A percentile compares a stretch with the other conserved stretches of the same genome.
Conservation (phyloP, 1,284 basidiomycete genomes). For the Lignosus rhinocerotis region DNA sequence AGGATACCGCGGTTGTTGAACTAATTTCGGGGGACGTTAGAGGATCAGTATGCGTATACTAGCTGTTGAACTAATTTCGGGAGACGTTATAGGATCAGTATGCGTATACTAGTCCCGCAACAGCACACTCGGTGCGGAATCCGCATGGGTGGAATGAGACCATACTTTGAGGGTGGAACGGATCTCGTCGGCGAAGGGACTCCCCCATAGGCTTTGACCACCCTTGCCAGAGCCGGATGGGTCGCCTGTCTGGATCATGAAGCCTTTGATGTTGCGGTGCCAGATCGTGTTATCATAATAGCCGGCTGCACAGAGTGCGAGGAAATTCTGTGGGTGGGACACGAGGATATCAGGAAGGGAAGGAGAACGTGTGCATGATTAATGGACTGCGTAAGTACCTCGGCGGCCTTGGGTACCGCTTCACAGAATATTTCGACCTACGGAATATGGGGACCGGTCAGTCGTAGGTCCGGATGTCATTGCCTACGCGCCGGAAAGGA, state of each 20-base stretch:
- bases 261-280: constrained; percentile 93
- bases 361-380: neutral
- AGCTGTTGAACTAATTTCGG: constrained; percentile 81
- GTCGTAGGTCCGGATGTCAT: neutral
- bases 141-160: neutral
- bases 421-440: constrained; percentile 98
- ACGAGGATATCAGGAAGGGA: constrained; percentile 5
- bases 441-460: neutral
- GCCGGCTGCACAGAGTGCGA: constrained; percentile 89
- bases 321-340: constrained; percentile 73
- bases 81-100: neutral
- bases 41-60: no score
- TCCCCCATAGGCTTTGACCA: constrained; percentile 86
- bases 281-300: constrained; percentile 88
- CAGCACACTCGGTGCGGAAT: neutral
- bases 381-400: constrained; percentile 56
- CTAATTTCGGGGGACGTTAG: constrained; percentile 42
- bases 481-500: constrained; percentile 15
- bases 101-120: neutral
- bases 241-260: constrained; percentile 94
- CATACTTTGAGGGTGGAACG: constrained; percentile 87
- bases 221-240: constrained; percentile 81
- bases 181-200: constrained; percentile 87
- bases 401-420: constrained; percentile 89
- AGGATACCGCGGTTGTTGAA: constrained; percentile 92